Evolutionary conservation across 75 land plant species (phyloP).

Genomic region (Picea sitchensis): DNA sequence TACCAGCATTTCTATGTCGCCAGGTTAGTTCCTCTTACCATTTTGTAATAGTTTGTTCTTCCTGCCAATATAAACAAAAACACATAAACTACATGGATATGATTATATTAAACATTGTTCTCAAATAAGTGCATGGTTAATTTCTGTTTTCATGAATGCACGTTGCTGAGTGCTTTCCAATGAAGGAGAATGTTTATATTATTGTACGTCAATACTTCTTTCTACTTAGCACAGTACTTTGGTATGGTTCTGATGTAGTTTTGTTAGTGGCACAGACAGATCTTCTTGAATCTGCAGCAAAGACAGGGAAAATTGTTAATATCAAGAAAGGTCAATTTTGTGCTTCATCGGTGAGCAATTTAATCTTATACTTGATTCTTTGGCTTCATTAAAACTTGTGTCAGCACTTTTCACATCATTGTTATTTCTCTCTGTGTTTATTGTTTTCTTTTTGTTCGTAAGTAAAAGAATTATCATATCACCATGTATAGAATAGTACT

Average conservation of each 20-base stretch:
- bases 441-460: too few relatives aligned
- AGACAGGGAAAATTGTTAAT: constrained; percentile 91
- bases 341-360: constrained; percentile 76
- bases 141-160: background rate
- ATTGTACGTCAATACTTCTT: background rate
- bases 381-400: background rate
- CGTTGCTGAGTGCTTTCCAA: background rate
- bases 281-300: constrained; percentile 92
- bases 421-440: background rate
- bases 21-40: constrained; percentile 46
- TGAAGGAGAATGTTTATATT: background rate
- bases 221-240: background rate
- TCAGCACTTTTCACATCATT: background rate
- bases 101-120: background rate
- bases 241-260: constrained; percentile 6
- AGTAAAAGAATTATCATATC: too few relatives aligned
- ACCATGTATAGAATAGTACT: too few relatives aligned
- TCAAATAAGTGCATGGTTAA: background rate
- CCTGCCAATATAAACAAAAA: background rate
- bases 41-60: background rate
- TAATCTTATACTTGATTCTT: constrained; percentile 6
- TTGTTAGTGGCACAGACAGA: constrained; percentile 67
- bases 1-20: constrained; percentile 96
- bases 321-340: constrained; percentile 99
- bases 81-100: background rate